phyloP scores from a whole-genome alignment of 441 rosid genomes.

The Pelargonium citronellum region DNA sequence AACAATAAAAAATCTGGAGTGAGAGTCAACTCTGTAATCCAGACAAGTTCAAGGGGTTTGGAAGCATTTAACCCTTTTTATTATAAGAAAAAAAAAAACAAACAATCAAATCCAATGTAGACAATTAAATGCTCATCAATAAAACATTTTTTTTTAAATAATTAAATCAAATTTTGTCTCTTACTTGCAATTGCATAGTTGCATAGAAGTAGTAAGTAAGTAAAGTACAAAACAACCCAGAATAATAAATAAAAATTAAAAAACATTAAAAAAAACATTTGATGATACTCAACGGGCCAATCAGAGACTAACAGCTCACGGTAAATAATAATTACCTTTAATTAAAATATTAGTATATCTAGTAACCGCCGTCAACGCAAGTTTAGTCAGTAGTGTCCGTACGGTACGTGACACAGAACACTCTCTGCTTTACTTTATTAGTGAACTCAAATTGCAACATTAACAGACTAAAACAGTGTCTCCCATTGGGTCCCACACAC shows the following conservation, averaged over 20 bases:
- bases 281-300: not conserved
- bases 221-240: not conserved
- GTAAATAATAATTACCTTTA: not conserved
- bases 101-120: too few species aligned
- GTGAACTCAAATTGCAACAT: not conserved
- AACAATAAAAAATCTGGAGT: too few species aligned
- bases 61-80: too few species aligned
- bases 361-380: not conserved
- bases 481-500: not conserved
- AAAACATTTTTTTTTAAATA: too few species aligned
- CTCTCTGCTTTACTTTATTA: slow-evolving; percentile 3
- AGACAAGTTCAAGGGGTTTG: too few species aligned
- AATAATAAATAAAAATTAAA: not conserved
- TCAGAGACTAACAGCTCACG: not conserved
- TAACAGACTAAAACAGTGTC: not conserved
- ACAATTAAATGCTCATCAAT: too few species aligned
- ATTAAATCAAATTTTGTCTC: too few species aligned
- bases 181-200: too few species aligned
- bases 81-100: too few species aligned
- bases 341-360: too few species aligned
- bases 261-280: not conserved
- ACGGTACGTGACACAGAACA: not conserved
- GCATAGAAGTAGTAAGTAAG: too few species aligned
- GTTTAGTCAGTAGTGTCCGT: not conserved
- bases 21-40: too few species aligned